Base-by-base conservation (phyloP, 176 grass and related monocot species). In the Paspalum vaginatum region DNA sequence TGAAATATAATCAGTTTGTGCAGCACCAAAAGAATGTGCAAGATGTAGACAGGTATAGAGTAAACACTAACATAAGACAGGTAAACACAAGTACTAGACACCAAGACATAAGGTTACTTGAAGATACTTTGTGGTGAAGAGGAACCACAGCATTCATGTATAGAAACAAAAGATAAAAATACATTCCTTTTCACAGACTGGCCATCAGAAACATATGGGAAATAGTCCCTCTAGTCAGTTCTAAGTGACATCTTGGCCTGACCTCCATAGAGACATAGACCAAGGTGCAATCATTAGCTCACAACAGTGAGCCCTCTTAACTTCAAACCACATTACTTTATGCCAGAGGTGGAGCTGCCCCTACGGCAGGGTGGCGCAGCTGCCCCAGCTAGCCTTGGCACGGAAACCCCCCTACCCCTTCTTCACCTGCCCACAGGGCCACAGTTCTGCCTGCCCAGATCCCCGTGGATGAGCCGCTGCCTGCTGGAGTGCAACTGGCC, bases 1-100 rank as follows among this genome's bases (percentile, higher is more conserved):
- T 50, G 18, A 74, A 65, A 60, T 67, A 83, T 27, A 57, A 79
- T 83, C 75, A 79, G 72, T 78, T 78, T 39, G 42, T 79, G 59
- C 54, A 87, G 18, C 27, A 14, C 8, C 8, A 78, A 57, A 66
- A 26, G n/a, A 48, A 41, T 58, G 18, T 78, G 73, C 58, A 83
- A 66, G 12, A 44, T 64, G 52, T 26, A 71, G 42, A 73, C 52
- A 56, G 38, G 2, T 22, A 37, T 52, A 63, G 13, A 32, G 24
- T 21, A 77, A 56, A 76, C 2, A 56, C 5, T 51, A 27, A 38
- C 22, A 65, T 14, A 43, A 26, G 20, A 47, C 7, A 65, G 50
- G 7, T 11, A 74, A 76, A 47, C 6, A 71, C 0, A 57, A 47
- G 53, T 78, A 60, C 53, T 68, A 68, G 12, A 18, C 54, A 85